Conservation (phyloP, 352 stramenopile genomes). For the Pythium vanterpoolii region DNA sequence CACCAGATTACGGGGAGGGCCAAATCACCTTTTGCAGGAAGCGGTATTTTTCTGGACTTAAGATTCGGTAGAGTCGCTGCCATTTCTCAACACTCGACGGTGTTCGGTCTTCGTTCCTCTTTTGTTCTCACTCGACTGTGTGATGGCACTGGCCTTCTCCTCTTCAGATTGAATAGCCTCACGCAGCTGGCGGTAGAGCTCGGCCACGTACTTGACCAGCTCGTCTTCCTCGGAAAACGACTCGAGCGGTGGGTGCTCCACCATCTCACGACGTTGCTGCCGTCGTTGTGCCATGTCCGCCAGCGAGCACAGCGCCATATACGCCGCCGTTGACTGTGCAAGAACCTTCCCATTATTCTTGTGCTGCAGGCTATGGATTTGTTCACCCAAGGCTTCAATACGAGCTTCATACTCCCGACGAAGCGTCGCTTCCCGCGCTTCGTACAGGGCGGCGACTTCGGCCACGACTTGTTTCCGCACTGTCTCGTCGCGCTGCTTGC, state of each 20-base stretch:
- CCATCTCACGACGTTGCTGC: not conserved
- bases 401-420: constrained; percentile 38
- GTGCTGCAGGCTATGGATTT: not conserved
- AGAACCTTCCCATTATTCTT: not conserved
- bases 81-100: not conserved
- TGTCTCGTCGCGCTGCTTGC: constrained; percentile 26
- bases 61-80: no score
- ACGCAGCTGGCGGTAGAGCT: constrained; percentile 36
- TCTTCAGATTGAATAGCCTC: not conserved
- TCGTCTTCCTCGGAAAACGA: constrained; percentile 30
- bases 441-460: constrained; percentile 49
- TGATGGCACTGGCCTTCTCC: not conserved
- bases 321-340: constrained; percentile 23
- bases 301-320: constrained; percentile 49
- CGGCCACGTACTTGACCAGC: constrained; percentile 33
- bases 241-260: constrained; percentile 23
- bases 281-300: constrained; percentile 22
- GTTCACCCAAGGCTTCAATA: constrained; percentile 32
- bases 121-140: not conserved
- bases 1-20: no score
- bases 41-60: no score
- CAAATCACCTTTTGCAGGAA: no score
- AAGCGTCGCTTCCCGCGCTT: constrained; percentile 45
- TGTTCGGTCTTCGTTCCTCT: no score
- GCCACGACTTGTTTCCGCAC: constrained; percentile 45